Conservation (phyloP, 768 basidiomycete genomes). For the Boletus sp. region DNA sequence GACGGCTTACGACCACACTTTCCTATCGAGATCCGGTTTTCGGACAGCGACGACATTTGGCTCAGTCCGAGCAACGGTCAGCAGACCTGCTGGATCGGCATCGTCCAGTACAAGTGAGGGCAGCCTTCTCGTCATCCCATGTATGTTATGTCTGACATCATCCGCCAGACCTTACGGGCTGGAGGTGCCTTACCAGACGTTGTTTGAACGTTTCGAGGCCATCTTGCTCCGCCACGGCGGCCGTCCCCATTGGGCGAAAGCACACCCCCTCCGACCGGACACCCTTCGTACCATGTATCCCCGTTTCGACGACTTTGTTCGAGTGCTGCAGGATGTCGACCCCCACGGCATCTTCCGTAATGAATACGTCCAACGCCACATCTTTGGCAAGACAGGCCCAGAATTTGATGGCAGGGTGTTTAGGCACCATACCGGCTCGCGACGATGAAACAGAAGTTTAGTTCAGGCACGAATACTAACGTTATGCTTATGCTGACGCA, state of each 20-base stretch:
- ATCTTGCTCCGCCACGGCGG: slow-evolving; percentile 70
- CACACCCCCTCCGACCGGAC: slow-evolving; percentile 68
- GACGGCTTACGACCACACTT: slow-evolving; percentile 85
- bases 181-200: slow-evolving; percentile 72
- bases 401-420: slow-evolving; percentile 45
- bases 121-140: neutral
- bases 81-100: slow-evolving; percentile 90
- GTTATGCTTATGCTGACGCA: neutral
- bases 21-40: slow-evolving; percentile 89
- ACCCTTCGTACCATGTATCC: slow-evolving; percentile 71
- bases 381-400: slow-evolving; percentile 57
- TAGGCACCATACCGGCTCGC: slow-evolving; percentile 31
- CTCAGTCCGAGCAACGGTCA: slow-evolving; percentile 82
- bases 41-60: slow-evolving; percentile 89
- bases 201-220: slow-evolving; percentile 73
- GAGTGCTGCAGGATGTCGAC: slow-evolving; percentile 67
- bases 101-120: slow-evolving; percentile 92
- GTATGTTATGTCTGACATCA: neutral
- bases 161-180: slow-evolving; percentile 74
- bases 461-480: neutral
- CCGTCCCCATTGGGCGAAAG: slow-evolving; percentile 96
- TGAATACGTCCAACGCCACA: slow-evolving; percentile 84
- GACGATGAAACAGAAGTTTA: neutral
- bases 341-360: slow-evolving; percentile 77
- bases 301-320: slow-evolving; percentile 71